A percentile compares a stretch with the other conserved stretches of the same genome.
Evolutionary conservation across 2,329 filamentous ascomycete genomes (phyloP).

Genomic region (Diaporthe sp.): DNA sequence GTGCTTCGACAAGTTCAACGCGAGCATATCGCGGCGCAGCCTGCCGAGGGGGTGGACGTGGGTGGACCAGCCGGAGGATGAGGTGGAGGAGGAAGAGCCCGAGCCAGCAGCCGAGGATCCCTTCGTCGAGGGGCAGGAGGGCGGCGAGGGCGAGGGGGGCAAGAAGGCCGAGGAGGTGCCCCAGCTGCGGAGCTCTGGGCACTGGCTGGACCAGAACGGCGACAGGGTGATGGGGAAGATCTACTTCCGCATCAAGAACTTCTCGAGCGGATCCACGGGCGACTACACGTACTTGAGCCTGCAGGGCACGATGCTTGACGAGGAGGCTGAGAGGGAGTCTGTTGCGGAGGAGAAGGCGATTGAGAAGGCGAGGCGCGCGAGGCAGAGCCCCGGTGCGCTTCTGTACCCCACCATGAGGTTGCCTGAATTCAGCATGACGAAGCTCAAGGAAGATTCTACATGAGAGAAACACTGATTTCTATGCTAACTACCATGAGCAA

Average conservation of each 20-base stretch:
- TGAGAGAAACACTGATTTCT: slow-evolving; percentile 6
- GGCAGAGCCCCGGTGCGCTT: slow-evolving; percentile 51
- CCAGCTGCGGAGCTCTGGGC: slow-evolving; percentile 72
- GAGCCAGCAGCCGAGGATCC: slow-evolving; percentile 46
- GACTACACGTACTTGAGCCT: slow-evolving; percentile 86
- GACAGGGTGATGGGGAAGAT: slow-evolving; percentile 78
- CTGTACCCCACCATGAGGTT: slow-evolving; percentile 53
- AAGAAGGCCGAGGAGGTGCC: slow-evolving; percentile 67
- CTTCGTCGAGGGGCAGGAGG: slow-evolving; percentile 45
- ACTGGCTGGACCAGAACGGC: slow-evolving; percentile 82
- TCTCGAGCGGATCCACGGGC: slow-evolving; percentile 83
- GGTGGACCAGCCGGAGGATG: slow-evolving; percentile 70
- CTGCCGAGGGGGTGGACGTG: slow-evolving; percentile 87
- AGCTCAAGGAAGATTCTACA: slow-evolving; percentile 43
- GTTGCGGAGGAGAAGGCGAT: slow-evolving; percentile 66
- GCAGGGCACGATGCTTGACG: slow-evolving; percentile 86
- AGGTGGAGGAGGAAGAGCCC: slow-evolving; percentile 41
- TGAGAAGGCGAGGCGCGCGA: slow-evolving; percentile 54
- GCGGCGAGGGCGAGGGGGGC: slow-evolving; percentile 48
- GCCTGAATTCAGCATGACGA: slow-evolving; percentile 71
- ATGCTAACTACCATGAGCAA: not conserved
- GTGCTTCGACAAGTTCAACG: slow-evolving; percentile 93
- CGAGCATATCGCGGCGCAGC: slow-evolving; percentile 82
- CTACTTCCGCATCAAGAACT: slow-evolving; percentile 85
- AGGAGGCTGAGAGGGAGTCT: slow-evolving; percentile 74